Evolutionary conservation across 1,284 basidiomycete species (phyloP).

Genomic region (Cutaneotrichosporon mucoides): DNA sequence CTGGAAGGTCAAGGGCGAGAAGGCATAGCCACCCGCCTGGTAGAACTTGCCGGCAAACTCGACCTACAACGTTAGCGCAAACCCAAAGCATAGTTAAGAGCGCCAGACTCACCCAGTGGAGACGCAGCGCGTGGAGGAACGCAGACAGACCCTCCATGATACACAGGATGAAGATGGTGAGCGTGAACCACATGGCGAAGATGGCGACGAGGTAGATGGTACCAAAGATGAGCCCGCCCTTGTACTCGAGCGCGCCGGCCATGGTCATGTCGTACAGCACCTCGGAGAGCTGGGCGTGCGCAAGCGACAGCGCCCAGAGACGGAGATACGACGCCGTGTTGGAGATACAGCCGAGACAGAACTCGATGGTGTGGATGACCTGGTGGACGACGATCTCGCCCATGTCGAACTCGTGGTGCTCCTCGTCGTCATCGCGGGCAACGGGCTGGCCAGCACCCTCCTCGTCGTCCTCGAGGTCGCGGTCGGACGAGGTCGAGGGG

Average conservation of each 20-base stretch:
- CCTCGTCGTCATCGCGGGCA: conserved; percentile 58
- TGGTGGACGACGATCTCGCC: conserved; percentile 95
- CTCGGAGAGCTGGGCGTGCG: conserved; percentile 95
- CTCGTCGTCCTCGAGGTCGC: conserved; percentile 69
- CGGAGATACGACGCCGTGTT: conserved; percentile 99
- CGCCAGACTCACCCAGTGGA: conserved; percentile 69
- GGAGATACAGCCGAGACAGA: conserved; percentile 97
- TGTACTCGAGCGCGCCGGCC: conserved; percentile 53
- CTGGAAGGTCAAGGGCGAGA: conserved; percentile 47
- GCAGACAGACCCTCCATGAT: conserved; percentile 94
- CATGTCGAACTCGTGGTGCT: conserved; percentile 63
- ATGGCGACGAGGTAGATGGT: conserved; percentile 61
- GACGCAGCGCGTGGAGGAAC: conserved; percentile 89
- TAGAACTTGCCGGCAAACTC: conserved; percentile 97
- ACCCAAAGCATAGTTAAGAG: not conserved
- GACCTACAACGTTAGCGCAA: conserved; percentile 52
- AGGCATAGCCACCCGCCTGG: conserved; percentile 72
- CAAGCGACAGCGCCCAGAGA: conserved; percentile 96
- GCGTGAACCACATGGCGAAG: conserved; percentile 72
- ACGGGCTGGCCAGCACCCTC: conserved; percentile 74
- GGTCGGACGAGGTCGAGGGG: conserved; percentile 25
- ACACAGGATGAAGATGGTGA: conserved; percentile 76
- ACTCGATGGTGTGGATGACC: conserved; percentile 97
- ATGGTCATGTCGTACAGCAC: conserved; percentile 88
- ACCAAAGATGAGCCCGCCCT: conserved; percentile 53